phyloP scores from a whole-genome alignment of 768 basidiomycete species.

The Ramaria sp. region DNA sequence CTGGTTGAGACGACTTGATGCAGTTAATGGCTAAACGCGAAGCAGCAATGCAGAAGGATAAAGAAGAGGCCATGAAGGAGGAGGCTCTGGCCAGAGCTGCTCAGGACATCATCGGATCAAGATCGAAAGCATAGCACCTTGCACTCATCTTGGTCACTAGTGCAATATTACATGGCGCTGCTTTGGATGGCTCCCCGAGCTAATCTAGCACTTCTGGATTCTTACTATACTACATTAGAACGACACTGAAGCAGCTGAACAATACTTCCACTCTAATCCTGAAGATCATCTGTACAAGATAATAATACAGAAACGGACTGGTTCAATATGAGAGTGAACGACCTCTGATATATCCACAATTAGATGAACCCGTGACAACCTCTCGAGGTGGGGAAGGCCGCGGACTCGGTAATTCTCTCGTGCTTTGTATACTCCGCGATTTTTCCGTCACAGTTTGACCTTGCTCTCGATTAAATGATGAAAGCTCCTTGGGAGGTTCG shows the following conservation, averaged over 20 bases:
- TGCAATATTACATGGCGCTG: neutral
- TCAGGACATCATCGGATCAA: conserved; percentile 1
- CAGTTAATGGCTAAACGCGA: conserved; percentile 8
- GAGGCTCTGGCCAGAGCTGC: conserved; percentile 3
- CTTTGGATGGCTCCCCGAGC: no score
- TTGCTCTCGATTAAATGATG: neutral
- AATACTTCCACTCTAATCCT: neutral
- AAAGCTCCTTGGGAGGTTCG: neutral
- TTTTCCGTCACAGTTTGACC: neutral
- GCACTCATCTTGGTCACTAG: neutral
- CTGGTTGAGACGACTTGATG: neutral
- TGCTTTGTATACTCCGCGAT: neutral
- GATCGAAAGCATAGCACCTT: neutral
- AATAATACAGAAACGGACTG: neutral
- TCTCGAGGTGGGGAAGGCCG: neutral
- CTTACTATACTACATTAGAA: neutral
- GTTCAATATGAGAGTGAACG: conserved; percentile 1
- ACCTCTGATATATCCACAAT: neutral
- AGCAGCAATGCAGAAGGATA: conserved; percentile 3
- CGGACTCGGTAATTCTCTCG: neutral
- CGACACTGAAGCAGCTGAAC: neutral
- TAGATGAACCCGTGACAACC: neutral
- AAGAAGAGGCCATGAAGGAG: conserved; percentile 3
- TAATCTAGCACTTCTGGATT: no score
- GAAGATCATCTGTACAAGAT: neutral